Percentiles rank a stretch among this genome's conserved stretches.
Conservation (phyloP, 306 rosid genomes). For the cucumber (Cucumis sativus) region Cucumber_9930_V3 NC_026659.2:22201501-22202000, state of each 20-base stretch:
- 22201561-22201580: neutral
- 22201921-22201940: conserved; percentile 85
- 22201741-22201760: neutral
- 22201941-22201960: conserved; percentile 71
- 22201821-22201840: neutral
- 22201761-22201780: conserved; percentile 8
- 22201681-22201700: conserved; percentile 87
- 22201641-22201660: conserved; percentile 25
- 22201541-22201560: neutral
- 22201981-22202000: neutral
- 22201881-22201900: conserved; percentile 71
- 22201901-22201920: conserved; percentile 61
- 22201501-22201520: neutral
- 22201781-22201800: neutral
- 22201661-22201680: conserved; percentile 89
- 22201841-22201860: neutral
- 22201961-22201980: conserved; percentile 7
- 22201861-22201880: conserved; percentile 62
- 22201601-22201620: neutral
- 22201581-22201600: neutral
- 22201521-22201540: conserved; percentile 1
- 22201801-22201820: neutral
- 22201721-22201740: neutral
- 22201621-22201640: neutral
- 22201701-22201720: conserved; percentile 43